Evolutionary conservation across 192 early-diverging fungal species (phyloP).

Genomic region (Funneliformis geosporum): DNA sequence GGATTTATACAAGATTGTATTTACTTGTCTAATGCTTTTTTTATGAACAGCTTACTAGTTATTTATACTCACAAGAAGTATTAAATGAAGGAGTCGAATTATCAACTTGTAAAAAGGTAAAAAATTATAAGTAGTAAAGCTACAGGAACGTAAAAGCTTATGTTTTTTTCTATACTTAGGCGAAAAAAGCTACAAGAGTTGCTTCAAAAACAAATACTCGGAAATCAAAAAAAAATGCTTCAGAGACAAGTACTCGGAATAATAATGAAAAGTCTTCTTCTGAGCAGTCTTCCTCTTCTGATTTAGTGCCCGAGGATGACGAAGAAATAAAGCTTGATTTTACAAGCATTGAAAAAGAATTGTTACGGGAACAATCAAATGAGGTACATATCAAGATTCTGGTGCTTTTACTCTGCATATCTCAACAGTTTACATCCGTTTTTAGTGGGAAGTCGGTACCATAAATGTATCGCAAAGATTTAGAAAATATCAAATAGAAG

Average conservation of each 20-base stretch:
- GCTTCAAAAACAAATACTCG: neutral
- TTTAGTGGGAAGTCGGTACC: conserved; percentile 28
- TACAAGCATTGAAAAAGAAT: conserved; percentile 22
- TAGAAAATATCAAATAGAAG: conserved; percentile 31
- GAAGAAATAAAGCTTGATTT: conserved; percentile 34
- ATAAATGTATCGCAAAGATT: conserved; percentile 32
- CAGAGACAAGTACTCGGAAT: too few relatives aligned
- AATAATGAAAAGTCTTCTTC: too few relatives aligned
- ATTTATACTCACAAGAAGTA: neutral
- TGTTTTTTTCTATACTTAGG: conserved; percentile 14
- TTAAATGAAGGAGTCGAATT: neutral
- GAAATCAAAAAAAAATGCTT: too few relatives aligned
- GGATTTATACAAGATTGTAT: too few relatives aligned
- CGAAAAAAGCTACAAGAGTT: neutral
- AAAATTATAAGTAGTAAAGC: conserved; percentile 19
- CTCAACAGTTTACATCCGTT: conserved; percentile 14
- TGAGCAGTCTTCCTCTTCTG: too few relatives aligned
- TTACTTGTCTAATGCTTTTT: too few relatives aligned
- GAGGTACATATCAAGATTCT: conserved; percentile 31
- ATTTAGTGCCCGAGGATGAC: conserved; percentile 19
- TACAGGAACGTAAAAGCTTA: conserved; percentile 10
- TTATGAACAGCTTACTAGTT: too few relatives aligned
- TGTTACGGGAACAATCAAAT: conserved; percentile 16
- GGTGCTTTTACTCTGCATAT: conserved; percentile 29
- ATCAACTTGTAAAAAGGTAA: neutral